Conservation (phyloP, 306 rosid species). For the Lablab purpureus region DNA sequence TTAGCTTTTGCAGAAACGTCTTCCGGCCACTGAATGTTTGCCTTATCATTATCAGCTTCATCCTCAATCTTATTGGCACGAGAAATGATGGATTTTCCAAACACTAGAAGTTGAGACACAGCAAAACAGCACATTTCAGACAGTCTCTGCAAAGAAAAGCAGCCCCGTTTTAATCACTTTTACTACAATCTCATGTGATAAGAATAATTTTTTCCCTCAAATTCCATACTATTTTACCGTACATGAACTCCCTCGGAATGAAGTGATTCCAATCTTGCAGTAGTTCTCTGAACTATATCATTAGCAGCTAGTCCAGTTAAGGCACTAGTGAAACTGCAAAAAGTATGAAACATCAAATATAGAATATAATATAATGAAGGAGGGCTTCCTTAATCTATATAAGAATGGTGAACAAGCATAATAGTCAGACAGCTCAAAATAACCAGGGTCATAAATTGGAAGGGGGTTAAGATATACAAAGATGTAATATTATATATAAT, state of each 20-base stretch:
- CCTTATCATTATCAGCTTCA: constrained; percentile 54
- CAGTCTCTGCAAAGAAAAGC: constrained; percentile 78
- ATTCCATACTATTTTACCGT: constrained; percentile 44
- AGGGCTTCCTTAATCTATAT: constrained; percentile 12
- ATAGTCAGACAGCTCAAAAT: constrained; percentile 22
- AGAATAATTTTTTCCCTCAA: constrained; percentile 22
- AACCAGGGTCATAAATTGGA: constrained; percentile 2
- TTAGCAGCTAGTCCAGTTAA: constrained; percentile 75
- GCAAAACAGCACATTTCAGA: constrained; percentile 95
- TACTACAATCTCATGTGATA: constrained; percentile 2
- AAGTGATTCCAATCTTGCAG: constrained; percentile 85
- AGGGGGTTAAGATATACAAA: constrained; percentile 1
- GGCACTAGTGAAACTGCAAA: constrained; percentile 81
- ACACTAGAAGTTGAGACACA: constrained; percentile 80
- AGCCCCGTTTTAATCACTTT: constrained; percentile 26
- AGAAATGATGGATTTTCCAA: constrained; percentile 84
- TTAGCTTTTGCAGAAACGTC: constrained; percentile 86
- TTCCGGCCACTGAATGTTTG: constrained; percentile 87
- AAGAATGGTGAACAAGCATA: constrained; percentile 28
- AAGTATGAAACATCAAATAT: constrained; percentile 29
- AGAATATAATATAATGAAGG: not conserved
- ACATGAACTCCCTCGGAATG: constrained; percentile 99
- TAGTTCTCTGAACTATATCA: constrained; percentile 85
- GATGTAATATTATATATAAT: not conserved
- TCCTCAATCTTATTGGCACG: constrained; percentile 70